phyloP scores from a whole-genome alignment of 257 asterid genomes.

The Sherardia arvensis region DNA sequence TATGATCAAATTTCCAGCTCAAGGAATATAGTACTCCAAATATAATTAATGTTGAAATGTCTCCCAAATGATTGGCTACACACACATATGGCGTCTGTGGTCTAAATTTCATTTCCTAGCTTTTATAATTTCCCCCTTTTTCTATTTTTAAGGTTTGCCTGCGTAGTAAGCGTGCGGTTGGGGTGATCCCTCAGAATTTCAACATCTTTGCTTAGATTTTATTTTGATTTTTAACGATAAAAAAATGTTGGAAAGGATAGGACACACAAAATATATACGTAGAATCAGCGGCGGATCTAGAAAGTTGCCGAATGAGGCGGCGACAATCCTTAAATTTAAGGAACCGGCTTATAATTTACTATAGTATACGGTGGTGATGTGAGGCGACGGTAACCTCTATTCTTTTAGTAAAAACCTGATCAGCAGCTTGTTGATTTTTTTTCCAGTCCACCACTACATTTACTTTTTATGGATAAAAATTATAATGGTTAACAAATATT shows the following conservation, averaged over 20 bases:
- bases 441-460: too few species aligned
- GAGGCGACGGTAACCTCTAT: too few species aligned
- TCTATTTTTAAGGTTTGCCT: slow-evolving; percentile 13
- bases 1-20: slow-evolving; percentile 4
- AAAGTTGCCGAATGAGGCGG: too few species aligned
- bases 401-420: too few species aligned
- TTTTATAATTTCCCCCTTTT: slow-evolving; percentile 8
- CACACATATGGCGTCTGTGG: neutral
- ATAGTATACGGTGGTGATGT: too few species aligned
- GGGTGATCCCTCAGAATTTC: neutral
- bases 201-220: neutral
- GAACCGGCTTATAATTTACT: too few species aligned
- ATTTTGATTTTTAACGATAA: neutral
- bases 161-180: slow-evolving; percentile 2
- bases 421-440: too few species aligned
- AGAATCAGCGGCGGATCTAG: too few species aligned
- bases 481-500: too few species aligned
- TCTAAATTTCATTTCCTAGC: neutral
- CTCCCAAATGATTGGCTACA: slow-evolving; percentile 16
- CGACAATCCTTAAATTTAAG: too few species aligned
- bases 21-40: neutral
- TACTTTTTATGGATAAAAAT: too few species aligned
- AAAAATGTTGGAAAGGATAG: neutral
- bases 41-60: slow-evolving; percentile 5
- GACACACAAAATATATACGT: neutral